These are phyloP conservation scores for Cordyceps cateniannulata DNA, from an alignment of 2,329 filamentous ascomycete species.

Conservation along the genomic window DNA sequence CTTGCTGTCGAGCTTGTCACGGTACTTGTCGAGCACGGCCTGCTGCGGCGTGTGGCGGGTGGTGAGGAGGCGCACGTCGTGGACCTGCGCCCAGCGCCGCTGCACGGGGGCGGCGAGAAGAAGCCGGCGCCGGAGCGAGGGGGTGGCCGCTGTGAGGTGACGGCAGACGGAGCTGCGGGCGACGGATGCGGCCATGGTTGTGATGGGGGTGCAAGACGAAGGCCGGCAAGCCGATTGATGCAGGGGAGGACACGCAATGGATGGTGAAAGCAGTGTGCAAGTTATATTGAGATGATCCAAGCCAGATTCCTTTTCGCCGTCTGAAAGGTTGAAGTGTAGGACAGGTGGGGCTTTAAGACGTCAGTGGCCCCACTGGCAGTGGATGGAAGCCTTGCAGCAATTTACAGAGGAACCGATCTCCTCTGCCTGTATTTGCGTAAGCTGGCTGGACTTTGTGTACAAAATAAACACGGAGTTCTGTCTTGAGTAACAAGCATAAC, in stretches of 20 bases:
- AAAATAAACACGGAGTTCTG: too few species aligned
- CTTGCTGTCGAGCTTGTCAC: constrained; percentile 75
- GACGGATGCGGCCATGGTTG: constrained; percentile 20
- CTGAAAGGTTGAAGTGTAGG: not conserved
- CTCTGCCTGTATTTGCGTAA: too few species aligned
- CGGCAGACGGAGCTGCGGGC: constrained; percentile 43
- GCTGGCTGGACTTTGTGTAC: too few species aligned
- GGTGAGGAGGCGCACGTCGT: constrained; percentile 83
- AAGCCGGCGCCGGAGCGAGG: constrained; percentile 18
- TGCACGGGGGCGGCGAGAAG: constrained; percentile 44
- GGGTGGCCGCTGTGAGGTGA: constrained; percentile 30
- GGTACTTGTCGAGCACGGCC: constrained; percentile 76
- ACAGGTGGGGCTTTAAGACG: not conserved
- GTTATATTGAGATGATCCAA: not conserved
- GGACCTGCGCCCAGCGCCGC: constrained; percentile 83
- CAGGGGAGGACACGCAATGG: not conserved
- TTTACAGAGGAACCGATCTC: too few species aligned
- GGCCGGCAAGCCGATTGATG: not conserved
- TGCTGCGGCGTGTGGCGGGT: constrained; percentile 64
- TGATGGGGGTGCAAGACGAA: not conserved
- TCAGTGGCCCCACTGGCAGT: not conserved
- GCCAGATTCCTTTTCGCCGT: not conserved
- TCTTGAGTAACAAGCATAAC: too few species aligned
- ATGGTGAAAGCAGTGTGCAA: not conserved
- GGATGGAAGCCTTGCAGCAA: not conserved